A percentile compares a stretch with the other conserved stretches of the same genome.
Conservation (phyloP, 176 grass and related monocot species). For the Oryza longistaminata region DNA sequence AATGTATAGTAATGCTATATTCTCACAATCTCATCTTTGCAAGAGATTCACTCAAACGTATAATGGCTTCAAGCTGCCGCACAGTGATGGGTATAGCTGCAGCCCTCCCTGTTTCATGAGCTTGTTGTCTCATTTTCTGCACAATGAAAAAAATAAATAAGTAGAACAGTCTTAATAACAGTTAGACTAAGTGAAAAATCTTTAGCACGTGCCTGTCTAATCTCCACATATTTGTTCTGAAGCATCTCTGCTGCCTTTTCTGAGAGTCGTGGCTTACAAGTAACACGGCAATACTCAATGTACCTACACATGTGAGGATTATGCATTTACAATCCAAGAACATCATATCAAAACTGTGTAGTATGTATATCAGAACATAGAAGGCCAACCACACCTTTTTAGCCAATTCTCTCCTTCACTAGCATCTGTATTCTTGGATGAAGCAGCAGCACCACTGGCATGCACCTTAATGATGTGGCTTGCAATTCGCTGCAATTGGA, state of each 20-base stretch:
- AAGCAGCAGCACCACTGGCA: constrained; percentile 72
- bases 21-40: constrained; percentile 74
- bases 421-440: constrained; percentile 48
- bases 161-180: not conserved
- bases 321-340: constrained; percentile 16
- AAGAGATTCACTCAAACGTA: constrained; percentile 94
- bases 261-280: constrained; percentile 77
- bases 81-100: constrained; percentile 95
- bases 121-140: constrained; percentile 98
- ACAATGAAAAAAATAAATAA: constrained; percentile 10
- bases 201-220: constrained; percentile 68
- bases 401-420: constrained; percentile 96
- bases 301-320: constrained; percentile 54
- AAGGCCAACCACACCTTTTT: constrained; percentile 53
- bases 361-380: constrained; percentile 22
- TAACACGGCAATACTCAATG: constrained; percentile 80
- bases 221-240: constrained; percentile 97
- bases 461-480: constrained; percentile 96
- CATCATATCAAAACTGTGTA: not conserved
- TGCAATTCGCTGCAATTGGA: constrained; percentile 62
- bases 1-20: not conserved
- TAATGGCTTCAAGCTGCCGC: constrained; percentile 97
- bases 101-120: constrained; percentile 81
- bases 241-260: constrained; percentile 95
- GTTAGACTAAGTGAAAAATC: constrained; percentile 2